Evolutionary conservation across 257 asterid species (phyloP), one percentile per base, ranked within the genome.

Genomic region (Parsonsia alboflavescens): DNA sequence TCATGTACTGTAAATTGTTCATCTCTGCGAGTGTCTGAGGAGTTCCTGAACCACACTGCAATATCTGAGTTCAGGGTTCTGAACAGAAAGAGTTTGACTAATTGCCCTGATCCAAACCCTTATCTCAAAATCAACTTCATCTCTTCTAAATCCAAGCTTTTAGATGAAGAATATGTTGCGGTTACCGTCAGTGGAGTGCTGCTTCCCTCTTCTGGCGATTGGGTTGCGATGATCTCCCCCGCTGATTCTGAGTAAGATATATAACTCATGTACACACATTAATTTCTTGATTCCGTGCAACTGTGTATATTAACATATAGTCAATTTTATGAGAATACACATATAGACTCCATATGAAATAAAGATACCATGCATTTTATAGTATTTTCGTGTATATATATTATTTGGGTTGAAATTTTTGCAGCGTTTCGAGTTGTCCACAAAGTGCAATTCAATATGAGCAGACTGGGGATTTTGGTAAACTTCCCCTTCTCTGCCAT

Each of bases 221-320:
- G 98, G 98, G 91, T 92, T 70, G 98, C 83, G 73, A 87, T 92
- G 96, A 81, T 92, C 76, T 89, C 98, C 0, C 96, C 98, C 69
- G 82, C 98, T 33, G 84, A 90, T 80, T 63, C 91, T 8, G 61
- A 76, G 98, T 92, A 85, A 61, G 88, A 16, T 52, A 1, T n/a
- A n/a, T 1, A 16, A 2, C 44, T 7, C 42, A 10, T 44, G 0
- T 0, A 1, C 6, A 10, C 21, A 5, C 9, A 2, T 5, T 42
- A 5, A 42, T 42, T 42, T 42, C 46, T 42, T 42, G 7, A 42
- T 42, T 42, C 9, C 46, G 3, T 33, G 39, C 39, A 3, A 1
- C 39, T 33, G 39, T 33, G 1, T 33, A 3, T 33, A 33, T 33
- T 33, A 33, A 33, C 39, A 33, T 3, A 33, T 33, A 3, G 39